Conservation (phyloP, 495 filamentous ascomycete genomes). For the Aspergillus diversus region DNA sequence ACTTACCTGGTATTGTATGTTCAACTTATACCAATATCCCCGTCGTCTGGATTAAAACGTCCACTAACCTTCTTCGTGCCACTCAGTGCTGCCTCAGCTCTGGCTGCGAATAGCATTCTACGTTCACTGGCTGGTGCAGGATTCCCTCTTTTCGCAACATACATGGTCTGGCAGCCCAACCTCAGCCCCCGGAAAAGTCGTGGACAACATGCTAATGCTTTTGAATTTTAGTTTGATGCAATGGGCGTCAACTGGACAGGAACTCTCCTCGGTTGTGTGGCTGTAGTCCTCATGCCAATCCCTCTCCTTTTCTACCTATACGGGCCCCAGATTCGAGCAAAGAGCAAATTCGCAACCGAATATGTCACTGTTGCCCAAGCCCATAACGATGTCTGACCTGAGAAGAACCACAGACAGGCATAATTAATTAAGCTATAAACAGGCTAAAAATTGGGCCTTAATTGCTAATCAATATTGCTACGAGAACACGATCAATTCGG, state of each 20-base stretch:
- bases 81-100: constrained; percentile 72
- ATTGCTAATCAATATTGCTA: neutral
- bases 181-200: constrained; percentile 45
- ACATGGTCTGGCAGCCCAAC: constrained; percentile 55
- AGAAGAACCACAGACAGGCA: neutral
- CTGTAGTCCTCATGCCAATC: constrained; percentile 67
- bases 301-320: constrained; percentile 71
- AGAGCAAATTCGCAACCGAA: constrained; percentile 63
- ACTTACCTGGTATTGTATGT: constrained; percentile 83
- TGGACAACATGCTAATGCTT: constrained; percentile 17
- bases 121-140: constrained; percentile 75
- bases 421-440: neutral
- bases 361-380: constrained; percentile 24
- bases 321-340: constrained; percentile 65
- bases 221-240: constrained; percentile 56
- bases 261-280: constrained; percentile 75
- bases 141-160: constrained; percentile 78
- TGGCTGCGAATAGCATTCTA: constrained; percentile 83
- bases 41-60: neutral
- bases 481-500: neutral
- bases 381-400: constrained; percentile 18
- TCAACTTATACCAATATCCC: constrained; percentile 22
- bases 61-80: neutral
- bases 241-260: constrained; percentile 76
- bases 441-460: neutral